Percentiles rank a stretch among this genome's conserved stretches.
Evolutionary conservation across 805 yeast genomes (phyloP).

Genomic region (Candida nanaspora): DNA sequence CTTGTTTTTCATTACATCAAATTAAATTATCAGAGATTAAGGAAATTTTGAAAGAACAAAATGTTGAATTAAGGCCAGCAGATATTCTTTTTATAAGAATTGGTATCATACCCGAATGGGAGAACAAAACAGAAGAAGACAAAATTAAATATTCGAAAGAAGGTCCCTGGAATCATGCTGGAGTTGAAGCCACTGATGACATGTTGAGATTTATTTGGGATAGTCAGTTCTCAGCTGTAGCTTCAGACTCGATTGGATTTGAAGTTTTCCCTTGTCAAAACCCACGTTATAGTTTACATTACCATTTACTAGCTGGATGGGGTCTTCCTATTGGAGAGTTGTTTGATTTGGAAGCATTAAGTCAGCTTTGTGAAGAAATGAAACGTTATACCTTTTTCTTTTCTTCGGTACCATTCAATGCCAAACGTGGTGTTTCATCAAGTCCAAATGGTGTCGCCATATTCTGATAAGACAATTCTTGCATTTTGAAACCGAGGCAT

Average conservation of each 20-base stretch:
- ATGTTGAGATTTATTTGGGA: constrained; percentile 9
- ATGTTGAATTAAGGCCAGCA: constrained; percentile 20
- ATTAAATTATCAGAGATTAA: constrained; percentile 17
- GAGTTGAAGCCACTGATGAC: constrained; percentile 8
- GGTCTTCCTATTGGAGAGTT: constrained; percentile 28
- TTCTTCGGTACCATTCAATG: constrained; percentile 25
- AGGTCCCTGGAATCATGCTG: constrained; percentile 10
- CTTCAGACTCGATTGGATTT: constrained; percentile 9
- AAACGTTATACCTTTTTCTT: constrained; percentile 23
- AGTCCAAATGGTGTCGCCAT: constrained; percentile 39
- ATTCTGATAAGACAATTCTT: too few species aligned
- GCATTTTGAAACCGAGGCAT: too few species aligned
- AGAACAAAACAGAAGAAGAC: constrained; percentile 2
- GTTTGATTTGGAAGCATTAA: constrained; percentile 23
- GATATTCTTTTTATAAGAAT: constrained; percentile 24
- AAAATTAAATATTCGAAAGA: constrained; percentile 2
- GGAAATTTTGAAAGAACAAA: constrained; percentile 13
- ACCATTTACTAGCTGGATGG: constrained; percentile 21
- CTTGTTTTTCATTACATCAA: constrained; percentile 16
- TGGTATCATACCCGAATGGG: constrained; percentile 23
- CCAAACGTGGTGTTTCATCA: constrained; percentile 27
- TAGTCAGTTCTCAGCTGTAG: constrained; percentile 9
- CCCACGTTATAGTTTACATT: constrained; percentile 7
- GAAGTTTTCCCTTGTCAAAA: constrained; percentile 8
- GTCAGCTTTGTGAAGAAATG: constrained; percentile 17